These are phyloP conservation scores for Breviolum minutum DNA, from an alignment of 73 alveolate genomes.

Conservation along the genomic window DNA sequence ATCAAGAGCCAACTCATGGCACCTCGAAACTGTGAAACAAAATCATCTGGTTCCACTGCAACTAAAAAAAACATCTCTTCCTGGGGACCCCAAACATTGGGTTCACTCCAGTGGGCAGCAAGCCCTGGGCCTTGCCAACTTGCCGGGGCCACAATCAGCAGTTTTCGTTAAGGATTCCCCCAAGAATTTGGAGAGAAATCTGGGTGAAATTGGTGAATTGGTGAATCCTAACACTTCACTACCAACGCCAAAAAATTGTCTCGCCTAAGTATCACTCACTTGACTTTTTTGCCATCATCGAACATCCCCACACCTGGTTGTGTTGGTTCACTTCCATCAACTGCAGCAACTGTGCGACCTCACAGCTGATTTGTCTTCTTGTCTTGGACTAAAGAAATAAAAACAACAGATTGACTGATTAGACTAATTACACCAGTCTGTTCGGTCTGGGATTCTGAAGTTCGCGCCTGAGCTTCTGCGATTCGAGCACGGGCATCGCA, in stretches of 20 bases:
- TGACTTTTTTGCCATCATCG: background rate
- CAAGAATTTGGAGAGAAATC: too few relatives aligned
- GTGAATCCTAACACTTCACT: too few relatives aligned
- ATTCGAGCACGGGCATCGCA: slow-evolving; percentile 92
- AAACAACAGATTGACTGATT: too few relatives aligned
- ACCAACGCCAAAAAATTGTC: too few relatives aligned
- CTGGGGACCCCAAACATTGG: background rate
- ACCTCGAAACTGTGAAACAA: too few relatives aligned
- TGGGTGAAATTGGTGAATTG: too few relatives aligned
- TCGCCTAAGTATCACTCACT: too few relatives aligned
- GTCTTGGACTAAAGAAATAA: too few relatives aligned
- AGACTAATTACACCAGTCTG: too few relatives aligned
- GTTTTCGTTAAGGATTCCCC: background rate
- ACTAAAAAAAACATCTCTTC: background rate
- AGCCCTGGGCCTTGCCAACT: background rate
- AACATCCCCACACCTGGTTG: slow-evolving; percentile 3
- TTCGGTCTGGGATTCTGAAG: too few relatives aligned
- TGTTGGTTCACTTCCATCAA: slow-evolving; percentile 73
- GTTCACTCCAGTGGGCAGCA: background rate
- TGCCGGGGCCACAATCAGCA: background rate
- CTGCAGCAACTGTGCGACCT: slow-evolving; percentile 83
- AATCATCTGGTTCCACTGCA: too few relatives aligned
- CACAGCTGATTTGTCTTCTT: background rate
- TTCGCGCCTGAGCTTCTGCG: slow-evolving; percentile 84
- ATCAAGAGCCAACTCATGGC: too few relatives aligned